Conservation (phyloP, 192 early-diverging fungal species). For the Backusella australiensis region DNA sequence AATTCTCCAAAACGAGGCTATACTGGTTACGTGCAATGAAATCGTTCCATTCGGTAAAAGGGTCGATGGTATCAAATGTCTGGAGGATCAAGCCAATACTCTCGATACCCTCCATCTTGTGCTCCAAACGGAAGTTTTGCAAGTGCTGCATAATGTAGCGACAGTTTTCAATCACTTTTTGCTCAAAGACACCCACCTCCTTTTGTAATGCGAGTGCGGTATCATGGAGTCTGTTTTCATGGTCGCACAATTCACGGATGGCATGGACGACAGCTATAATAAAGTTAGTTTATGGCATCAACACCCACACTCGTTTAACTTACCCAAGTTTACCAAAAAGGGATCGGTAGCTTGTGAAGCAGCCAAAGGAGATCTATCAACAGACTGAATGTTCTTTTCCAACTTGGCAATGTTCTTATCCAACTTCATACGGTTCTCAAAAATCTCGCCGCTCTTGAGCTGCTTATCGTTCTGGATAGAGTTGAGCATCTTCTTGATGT, state of each 20-base stretch:
- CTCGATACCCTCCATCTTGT: slow-evolving; percentile 15
- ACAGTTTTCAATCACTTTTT: slow-evolving; percentile 20
- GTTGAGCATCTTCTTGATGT: slow-evolving; percentile 19
- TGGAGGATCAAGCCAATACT: slow-evolving; percentile 15
- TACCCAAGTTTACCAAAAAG: slow-evolving; percentile 18
- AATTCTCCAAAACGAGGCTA: slow-evolving; percentile 40
- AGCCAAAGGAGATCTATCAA: not conserved
- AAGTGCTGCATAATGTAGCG: slow-evolving; percentile 18
- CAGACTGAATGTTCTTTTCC: slow-evolving; percentile 11
- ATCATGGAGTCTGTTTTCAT: slow-evolving; percentile 38
- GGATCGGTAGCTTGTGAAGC: slow-evolving; percentile 11
- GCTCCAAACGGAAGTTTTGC: slow-evolving; percentile 16
- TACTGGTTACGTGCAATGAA: slow-evolving; percentile 37
- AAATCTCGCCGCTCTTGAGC: slow-evolving; percentile 13
- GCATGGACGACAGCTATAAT: slow-evolving; percentile 5
- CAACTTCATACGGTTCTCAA: slow-evolving; percentile 13
- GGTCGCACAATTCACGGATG: slow-evolving; percentile 8
- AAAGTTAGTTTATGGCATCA: no score
- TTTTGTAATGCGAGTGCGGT: slow-evolving; percentile 24
- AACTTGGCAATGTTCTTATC: slow-evolving; percentile 10
- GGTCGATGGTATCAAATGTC: slow-evolving; percentile 31
- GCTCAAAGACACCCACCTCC: slow-evolving; percentile 28
- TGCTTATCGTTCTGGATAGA: slow-evolving; percentile 17
- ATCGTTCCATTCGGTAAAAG: slow-evolving; percentile 42
- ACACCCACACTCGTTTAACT: not conserved